Conservation (phyloP, 1,139 yeast genomes). For the Hansenula sp. region DNA sequence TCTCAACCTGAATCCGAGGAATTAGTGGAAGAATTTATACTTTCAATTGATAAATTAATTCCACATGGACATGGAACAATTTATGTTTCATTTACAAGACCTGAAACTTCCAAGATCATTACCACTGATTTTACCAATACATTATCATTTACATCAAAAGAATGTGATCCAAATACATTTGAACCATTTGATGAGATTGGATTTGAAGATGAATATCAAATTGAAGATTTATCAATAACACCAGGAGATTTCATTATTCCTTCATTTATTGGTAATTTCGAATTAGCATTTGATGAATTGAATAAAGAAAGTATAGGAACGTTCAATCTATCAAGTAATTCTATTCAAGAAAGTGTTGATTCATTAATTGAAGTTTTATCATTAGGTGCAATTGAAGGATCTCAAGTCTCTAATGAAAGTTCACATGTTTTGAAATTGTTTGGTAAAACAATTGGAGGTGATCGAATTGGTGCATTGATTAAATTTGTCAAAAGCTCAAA, state of each 20-base stretch:
- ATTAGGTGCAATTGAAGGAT: constrained; percentile 81
- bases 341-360: constrained; percentile 48
- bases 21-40: constrained; percentile 66
- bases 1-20: constrained; percentile 60
- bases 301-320: constrained; percentile 56
- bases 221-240: constrained; percentile 71
- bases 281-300: constrained; percentile 71
- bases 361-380: constrained; percentile 38
- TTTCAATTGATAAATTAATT: constrained; percentile 68
- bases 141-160: constrained; percentile 74
- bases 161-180: constrained; percentile 72
- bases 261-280: constrained; percentile 74
- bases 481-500: constrained; percentile 72
- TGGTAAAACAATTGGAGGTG: constrained; percentile 77
- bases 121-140: constrained; percentile 58
- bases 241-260: constrained; percentile 86
- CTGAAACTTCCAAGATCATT: constrained; percentile 37
- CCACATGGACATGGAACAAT: constrained; percentile 74
- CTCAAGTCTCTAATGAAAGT: constrained; percentile 57
- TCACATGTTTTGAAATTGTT: constrained; percentile 73
- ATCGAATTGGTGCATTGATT: constrained; percentile 63
- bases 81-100: constrained; percentile 72
- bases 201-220: constrained; percentile 88
- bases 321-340: constrained; percentile 44
- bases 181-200: constrained; percentile 78